Percentiles rank a stretch among this genome's conserved stretches.
These are phyloP conservation scores for Euptelea pleiosperma DNA, from an alignment of 164 flowering plant genomes.

Conservation along the genomic window DNA sequence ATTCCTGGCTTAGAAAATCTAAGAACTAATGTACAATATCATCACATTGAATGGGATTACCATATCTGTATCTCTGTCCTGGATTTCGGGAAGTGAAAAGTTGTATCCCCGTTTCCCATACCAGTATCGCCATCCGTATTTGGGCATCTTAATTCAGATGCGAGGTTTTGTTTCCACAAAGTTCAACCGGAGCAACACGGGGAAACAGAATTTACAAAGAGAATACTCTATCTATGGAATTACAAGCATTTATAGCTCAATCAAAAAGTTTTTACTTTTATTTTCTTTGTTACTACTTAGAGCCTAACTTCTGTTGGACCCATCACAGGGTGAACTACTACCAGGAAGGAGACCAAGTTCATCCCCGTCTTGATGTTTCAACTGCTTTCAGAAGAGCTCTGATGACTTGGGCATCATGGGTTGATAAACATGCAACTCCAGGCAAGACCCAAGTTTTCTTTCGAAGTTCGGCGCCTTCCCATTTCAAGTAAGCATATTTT, in stretches of 20 bases:
- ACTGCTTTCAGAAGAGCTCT: constrained; percentile 71
- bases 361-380: constrained; percentile 68
- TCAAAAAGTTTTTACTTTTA: not conserved
- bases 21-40: too few relatives aligned
- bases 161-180: not conserved
- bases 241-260: not conserved
- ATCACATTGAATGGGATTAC: too few relatives aligned
- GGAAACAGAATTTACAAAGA: not conserved
- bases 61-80: too few relatives aligned
- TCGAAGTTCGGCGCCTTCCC: constrained; percentile 79
- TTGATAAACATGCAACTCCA: constrained; percentile 57
- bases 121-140: too few relatives aligned
- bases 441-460: constrained; percentile 76
- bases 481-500: constrained; percentile 64
- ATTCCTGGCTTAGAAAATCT: too few relatives aligned
- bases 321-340: constrained; percentile 70
- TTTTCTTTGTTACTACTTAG: not conserved
- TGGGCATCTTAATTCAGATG: too few relatives aligned
- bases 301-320: not conserved
- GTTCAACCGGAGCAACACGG: too few relatives aligned
- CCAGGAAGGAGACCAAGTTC: constrained; percentile 69
- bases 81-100: too few relatives aligned
- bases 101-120: too few relatives aligned
- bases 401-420: constrained; percentile 93
- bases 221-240: not conserved